Base-by-base conservation (phyloP, 2,329 filamentous ascomycete genomes). In the Colletotrichum falcatum region DNA sequence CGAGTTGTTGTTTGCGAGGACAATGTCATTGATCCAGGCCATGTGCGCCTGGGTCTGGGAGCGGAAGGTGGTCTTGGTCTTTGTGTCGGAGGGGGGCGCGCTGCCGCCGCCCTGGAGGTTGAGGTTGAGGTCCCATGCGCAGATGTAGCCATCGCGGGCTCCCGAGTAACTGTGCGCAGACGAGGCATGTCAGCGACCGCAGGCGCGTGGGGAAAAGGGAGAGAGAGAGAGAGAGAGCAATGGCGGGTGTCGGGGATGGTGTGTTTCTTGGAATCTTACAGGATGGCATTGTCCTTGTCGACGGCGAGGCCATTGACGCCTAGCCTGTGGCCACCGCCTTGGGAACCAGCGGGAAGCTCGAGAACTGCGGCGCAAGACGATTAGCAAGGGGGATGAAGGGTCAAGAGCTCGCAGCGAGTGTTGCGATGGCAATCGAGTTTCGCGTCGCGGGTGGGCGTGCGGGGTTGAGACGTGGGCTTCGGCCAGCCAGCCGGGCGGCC, bases 21-120 rank as follows among this genome's bases (percentile, higher is more conserved):
- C 89, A 73, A 98, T 93, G 80, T 97, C 95, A 82, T 97, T 98
- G 83, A 98, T 92, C 95, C 95, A 98, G 81, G 97, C 94, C 61
- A 94, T 97, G 80, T 98, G 95, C 11, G 95, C 94, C 74, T 89
- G 87, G 20, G 86, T 87, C 75, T 90, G 88, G 51, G 87, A 81
- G 70, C 89, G 88, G 78, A 91, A 90, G 23, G 83, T 83, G 54
- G 84, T 77, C 71, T 82, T 83, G 42, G 83, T 76, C 74, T 81
- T 85, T 67, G 77, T 79, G 72, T 66, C 63, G 72, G 75, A 67
- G 65, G 37, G 76, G 74, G 70, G 74, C 74, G 65, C 71, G 73
- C 65, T 74, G 64, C 70, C 71, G 68, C 71, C 55, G 39, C 61
- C 74, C 59, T 83, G 83, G 73, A 93, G 85, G 78, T 94, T 88